Evolutionary conservation across 768 basidiomycete genomes (phyloP), one percentile per base, ranked within the genome.

Genomic region (Suillus ampliporus): DNA sequence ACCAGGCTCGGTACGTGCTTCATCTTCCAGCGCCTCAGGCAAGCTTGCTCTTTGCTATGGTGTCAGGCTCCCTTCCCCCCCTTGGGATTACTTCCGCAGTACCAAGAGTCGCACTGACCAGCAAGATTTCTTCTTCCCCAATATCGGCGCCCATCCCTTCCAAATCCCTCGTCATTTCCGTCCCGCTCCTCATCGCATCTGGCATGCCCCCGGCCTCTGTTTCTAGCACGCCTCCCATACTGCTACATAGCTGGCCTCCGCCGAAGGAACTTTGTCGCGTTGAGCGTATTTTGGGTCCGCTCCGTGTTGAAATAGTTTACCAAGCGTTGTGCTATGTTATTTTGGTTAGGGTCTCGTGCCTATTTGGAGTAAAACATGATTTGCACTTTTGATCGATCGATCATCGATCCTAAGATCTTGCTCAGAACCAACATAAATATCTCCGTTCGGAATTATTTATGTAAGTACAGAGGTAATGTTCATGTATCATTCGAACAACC

Each of bases 261-360:
- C 50, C 31, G 50, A 31, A 51, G 50, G 28, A 28, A 51, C 50
- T 37, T 38, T 15, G 21, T 37, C 35, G 2, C 19, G 53, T 54
- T 54, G 53, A 54, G 34, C 9, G 53, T 15, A 37, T 54, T 35
- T 35, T 54, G 53, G 53, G 53, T 23, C 53, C 21, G 53, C 53
- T 54, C 53, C 34, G 9, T 37, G 35, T 54, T 23, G 53, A 37
- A 37, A 54, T 38, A 23, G 50, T 54, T 54, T 54, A 54, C 53
- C 53, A 23, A 35, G 53, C 21, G 53, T 54, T 41, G 40, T 41
- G 53, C 15, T 54, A 37, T 54, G 53, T 19, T 37, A 23, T 23
- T 31, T 23, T 54, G 15, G 53, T 37, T 37, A 15, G n/a, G 38
- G 21, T 15, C 2, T 51, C 10, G 19, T 54, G 35, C 35, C 35